Evolutionary conservation across 2,329 filamentous ascomycete species (phyloP).

Genomic region (Exophiala xenobiotica): DNA sequence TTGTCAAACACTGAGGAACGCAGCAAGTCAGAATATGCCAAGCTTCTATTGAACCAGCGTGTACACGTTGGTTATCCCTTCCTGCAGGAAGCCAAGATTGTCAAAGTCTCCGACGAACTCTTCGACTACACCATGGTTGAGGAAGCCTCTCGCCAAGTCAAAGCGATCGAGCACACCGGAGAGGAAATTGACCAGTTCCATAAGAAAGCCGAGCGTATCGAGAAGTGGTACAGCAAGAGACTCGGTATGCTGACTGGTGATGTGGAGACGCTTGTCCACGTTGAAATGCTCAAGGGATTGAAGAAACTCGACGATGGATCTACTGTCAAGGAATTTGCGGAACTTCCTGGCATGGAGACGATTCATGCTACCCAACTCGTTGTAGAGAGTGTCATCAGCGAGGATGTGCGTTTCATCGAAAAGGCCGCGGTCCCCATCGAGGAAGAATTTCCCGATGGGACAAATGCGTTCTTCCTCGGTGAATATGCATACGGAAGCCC

Average conservation of each 20-base stretch:
- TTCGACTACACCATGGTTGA: constrained; percentile 79
- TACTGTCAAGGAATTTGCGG: constrained; percentile 86
- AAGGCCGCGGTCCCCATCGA: constrained; percentile 81
- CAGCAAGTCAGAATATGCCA: constrained; percentile 69
- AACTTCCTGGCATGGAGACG: constrained; percentile 79
- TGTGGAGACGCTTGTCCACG: constrained; percentile 85
- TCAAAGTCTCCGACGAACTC: constrained; percentile 85
- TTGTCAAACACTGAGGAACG: constrained; percentile 71
- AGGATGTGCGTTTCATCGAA: constrained; percentile 91
- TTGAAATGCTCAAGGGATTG: constrained; percentile 90
- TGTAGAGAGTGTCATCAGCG: constrained; percentile 85
- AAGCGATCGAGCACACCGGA: constrained; percentile 68
- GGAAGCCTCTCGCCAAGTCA: constrained; percentile 60
- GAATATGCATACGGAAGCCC: constrained; percentile 91
- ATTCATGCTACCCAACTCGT: constrained; percentile 90
- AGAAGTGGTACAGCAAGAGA: constrained; percentile 84
- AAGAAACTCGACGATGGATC: constrained; percentile 88
- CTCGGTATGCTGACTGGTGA: constrained; percentile 82
- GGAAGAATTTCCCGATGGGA: constrained; percentile 82
- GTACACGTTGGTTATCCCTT: constrained; percentile 95
- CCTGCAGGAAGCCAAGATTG: constrained; percentile 86
- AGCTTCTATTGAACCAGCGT: constrained; percentile 75
- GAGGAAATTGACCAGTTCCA: constrained; percentile 79
- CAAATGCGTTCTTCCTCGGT: constrained; percentile 87
- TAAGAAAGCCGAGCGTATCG: constrained; percentile 79